Percentiles rank a stretch among this genome's conserved stretches.
These are phyloP conservation scores for Brassica incana DNA, from an alignment of 345 rosid species.

Conservation along the genomic window DNA sequence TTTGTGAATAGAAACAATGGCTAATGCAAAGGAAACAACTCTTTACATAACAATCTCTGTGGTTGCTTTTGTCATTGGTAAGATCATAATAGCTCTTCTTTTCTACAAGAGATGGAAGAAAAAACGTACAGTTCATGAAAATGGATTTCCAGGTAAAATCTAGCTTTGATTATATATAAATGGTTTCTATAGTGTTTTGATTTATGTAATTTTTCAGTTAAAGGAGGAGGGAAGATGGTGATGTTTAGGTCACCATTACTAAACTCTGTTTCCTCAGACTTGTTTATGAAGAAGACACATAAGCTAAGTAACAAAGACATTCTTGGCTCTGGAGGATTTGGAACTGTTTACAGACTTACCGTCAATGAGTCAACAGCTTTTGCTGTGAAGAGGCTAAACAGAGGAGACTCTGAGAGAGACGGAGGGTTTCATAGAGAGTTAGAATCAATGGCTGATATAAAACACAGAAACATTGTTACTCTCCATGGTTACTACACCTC, in stretches of 20 bases:
- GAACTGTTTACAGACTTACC: slow-evolving; percentile 67
- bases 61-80: slow-evolving; percentile 61
- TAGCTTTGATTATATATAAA: background rate
- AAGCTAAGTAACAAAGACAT: slow-evolving; percentile 73
- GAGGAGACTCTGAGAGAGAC: slow-evolving; percentile 70
- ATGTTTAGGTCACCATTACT: slow-evolving; percentile 61
- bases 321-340: slow-evolving; percentile 77
- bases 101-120: slow-evolving; percentile 66
- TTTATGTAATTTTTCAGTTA: background rate
- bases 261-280: slow-evolving; percentile 53
- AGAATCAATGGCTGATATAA: slow-evolving; percentile 84
- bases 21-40: slow-evolving; percentile 44
- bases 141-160: slow-evolving; percentile 54
- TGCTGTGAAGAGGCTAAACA: slow-evolving; percentile 77
- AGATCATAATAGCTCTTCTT: slow-evolving; percentile 63
- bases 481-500: slow-evolving; percentile 76
- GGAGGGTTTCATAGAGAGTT: slow-evolving; percentile 74
- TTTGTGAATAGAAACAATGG: slow-evolving; percentile 48
- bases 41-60: slow-evolving; percentile 64
- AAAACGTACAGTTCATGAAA: slow-evolving; percentile 45
- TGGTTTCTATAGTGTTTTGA: background rate
- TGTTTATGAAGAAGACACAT: slow-evolving; percentile 58
- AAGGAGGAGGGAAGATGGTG: slow-evolving; percentile 76
- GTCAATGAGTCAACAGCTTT: slow-evolving; percentile 55
- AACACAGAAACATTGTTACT: slow-evolving; percentile 80